Conservation (phyloP, 306 rosid genomes). For the Prunus fruticosa region DNA sequence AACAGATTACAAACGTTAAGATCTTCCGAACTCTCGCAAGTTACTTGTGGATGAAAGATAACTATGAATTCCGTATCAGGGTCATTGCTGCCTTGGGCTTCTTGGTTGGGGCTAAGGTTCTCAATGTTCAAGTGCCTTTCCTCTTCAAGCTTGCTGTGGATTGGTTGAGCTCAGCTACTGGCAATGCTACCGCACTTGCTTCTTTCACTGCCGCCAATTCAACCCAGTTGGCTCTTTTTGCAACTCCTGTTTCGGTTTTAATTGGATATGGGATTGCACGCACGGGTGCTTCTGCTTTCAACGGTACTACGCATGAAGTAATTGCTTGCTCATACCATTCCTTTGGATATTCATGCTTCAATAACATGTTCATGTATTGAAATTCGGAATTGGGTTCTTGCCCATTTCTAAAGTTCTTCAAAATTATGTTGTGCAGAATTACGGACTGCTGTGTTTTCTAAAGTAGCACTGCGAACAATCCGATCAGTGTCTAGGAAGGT, state of each 20-base stretch:
- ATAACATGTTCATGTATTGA: neutral
- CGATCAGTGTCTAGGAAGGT: constrained; percentile 93
- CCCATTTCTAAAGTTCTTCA: neutral
- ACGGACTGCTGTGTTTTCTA: constrained; percentile 88
- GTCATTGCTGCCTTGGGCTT: constrained; percentile 77
- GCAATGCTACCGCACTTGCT: constrained; percentile 59
- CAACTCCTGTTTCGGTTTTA: constrained; percentile 84
- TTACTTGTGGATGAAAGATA: constrained; percentile 94
- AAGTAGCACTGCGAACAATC: constrained; percentile 92
- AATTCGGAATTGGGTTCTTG: constrained; percentile 7
- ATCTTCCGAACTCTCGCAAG: constrained; percentile 80
- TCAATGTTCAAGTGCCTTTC: constrained; percentile 98
- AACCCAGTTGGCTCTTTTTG: constrained; percentile 57
- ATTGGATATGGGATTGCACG: constrained; percentile 97
- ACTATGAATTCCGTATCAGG: constrained; percentile 68
- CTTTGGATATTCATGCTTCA: neutral
- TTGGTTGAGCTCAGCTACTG: constrained; percentile 71
- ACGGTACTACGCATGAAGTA: constrained; percentile 70
- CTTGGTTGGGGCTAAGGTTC: constrained; percentile 92
- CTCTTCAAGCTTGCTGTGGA: constrained; percentile 93
- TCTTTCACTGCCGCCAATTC: constrained; percentile 62
- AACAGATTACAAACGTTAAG: constrained; percentile 42
- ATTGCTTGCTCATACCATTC: constrained; percentile 42
- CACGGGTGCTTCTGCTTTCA: constrained; percentile 82
- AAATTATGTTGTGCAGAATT: constrained; percentile 53